A percentile compares a stretch with the other conserved stretches of the same genome.
These are phyloP conservation scores for Rhizopus delemar DNA, from an alignment of 371 early-diverging fungal genomes.

Conservation along the genomic window DNA sequence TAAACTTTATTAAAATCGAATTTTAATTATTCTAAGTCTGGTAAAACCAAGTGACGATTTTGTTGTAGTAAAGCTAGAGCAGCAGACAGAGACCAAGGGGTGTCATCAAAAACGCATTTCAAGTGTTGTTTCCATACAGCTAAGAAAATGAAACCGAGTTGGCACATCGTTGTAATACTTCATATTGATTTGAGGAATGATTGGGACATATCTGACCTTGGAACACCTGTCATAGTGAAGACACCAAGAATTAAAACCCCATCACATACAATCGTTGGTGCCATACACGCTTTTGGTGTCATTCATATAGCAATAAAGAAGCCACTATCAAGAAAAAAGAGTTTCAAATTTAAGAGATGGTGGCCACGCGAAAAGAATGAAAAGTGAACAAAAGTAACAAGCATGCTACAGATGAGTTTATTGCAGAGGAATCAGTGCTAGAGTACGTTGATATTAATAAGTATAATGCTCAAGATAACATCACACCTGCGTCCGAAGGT, in stretches of 20 bases:
- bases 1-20: no score
- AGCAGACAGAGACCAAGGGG: no score
- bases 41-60: no score
- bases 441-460: slow-evolving; percentile 1
- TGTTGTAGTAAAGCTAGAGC: no score
- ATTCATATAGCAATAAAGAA: background rate
- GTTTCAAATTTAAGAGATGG: background rate
- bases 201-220: background rate
- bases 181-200: no score
- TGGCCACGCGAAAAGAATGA: background rate
- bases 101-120: no score
- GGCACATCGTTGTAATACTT: no score
- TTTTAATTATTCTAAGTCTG: no score
- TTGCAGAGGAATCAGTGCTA: background rate
- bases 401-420: no score
- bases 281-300: background rate
- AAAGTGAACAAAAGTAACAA: background rate
- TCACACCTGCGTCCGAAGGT: background rate
- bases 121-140: no score
- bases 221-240: background rate
- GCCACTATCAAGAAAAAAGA: background rate
- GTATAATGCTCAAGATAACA: background rate
- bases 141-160: no score
- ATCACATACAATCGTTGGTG: background rate
- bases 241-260: background rate